Percentiles rank a stretch among this genome's conserved stretches.
Conservation (phyloP, 306 rosid genomes). For the Rubus idaeus region DNA sequence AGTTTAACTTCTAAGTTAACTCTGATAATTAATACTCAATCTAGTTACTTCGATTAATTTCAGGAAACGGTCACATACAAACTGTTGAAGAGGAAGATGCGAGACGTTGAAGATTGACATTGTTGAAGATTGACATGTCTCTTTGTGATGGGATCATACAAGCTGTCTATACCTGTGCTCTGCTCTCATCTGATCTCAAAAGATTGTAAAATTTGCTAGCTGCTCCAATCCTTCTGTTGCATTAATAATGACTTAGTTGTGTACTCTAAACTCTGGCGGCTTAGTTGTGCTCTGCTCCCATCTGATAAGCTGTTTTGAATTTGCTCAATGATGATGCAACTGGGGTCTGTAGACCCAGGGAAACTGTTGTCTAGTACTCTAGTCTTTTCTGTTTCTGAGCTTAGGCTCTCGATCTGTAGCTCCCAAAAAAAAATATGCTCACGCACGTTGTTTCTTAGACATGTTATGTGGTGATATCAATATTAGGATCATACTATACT, state of each 20-base stretch:
- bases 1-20: no score
- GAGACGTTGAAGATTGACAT: background rate
- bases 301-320: background rate
- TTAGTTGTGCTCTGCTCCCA: no score
- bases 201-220: no score
- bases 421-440: background rate
- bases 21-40: background rate
- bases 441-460: background rate
- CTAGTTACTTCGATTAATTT: background rate
- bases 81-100: background rate
- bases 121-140: background rate
- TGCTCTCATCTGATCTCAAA: no score
- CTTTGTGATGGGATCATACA: no score
- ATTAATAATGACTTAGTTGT: background rate
- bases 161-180: no score
- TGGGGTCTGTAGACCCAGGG: background rate
- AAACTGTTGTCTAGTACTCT: background rate
- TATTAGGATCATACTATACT: background rate
- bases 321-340: background rate
- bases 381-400: background rate
- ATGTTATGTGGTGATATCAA: background rate
- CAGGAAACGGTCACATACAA: background rate
- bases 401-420: background rate
- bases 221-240: background rate
- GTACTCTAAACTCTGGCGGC: no score